Evolutionary conservation across 192 early-diverging fungal genomes (phyloP).

Genomic region (Gaertneriomyces sp.): DNA sequence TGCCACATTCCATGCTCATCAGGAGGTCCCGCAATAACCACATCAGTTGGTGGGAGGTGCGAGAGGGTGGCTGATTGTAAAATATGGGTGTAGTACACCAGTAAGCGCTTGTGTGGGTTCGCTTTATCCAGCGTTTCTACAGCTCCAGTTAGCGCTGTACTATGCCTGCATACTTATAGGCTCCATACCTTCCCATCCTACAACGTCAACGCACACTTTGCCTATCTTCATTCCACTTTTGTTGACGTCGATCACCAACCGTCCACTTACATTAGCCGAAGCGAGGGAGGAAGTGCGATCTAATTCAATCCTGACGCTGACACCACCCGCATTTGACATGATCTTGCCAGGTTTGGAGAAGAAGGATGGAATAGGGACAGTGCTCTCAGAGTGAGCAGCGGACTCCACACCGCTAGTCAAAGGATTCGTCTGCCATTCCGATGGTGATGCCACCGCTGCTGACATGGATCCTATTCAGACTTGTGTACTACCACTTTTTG

Average conservation of each 20-base stretch:
- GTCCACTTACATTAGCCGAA: slow-evolving; percentile 17
- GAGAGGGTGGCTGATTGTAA: slow-evolving; percentile 28
- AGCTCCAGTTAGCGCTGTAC: not conserved
- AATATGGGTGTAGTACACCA: slow-evolving; percentile 31
- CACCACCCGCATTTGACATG: no score
- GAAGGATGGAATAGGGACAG: no score
- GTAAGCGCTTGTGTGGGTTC: slow-evolving; percentile 9
- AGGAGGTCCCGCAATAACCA: slow-evolving; percentile 41
- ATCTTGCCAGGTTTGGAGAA: no score
- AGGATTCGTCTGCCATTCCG: no score
- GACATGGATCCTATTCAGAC: no score
- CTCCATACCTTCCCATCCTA: slow-evolving; percentile 38
- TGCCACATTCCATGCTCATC: slow-evolving; percentile 55
- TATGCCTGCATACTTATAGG: not conserved
- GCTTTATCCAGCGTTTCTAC: slow-evolving; percentile 5
- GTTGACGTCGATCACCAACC: slow-evolving; percentile 19
- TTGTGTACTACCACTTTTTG: no score
- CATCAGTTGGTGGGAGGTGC: slow-evolving; percentile 37
- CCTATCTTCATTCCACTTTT: slow-evolving; percentile 34
- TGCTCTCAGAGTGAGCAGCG: no score
- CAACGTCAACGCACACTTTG: slow-evolving; percentile 27
- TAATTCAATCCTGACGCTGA: no score
- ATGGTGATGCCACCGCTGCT: no score
- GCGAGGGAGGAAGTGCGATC: no score
- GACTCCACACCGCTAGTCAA: no score